Percentiles rank a stretch among this genome's conserved stretches.
Conservation (phyloP, 176 grass and related monocot genomes). For the Cenchrus purpureus region DNA sequence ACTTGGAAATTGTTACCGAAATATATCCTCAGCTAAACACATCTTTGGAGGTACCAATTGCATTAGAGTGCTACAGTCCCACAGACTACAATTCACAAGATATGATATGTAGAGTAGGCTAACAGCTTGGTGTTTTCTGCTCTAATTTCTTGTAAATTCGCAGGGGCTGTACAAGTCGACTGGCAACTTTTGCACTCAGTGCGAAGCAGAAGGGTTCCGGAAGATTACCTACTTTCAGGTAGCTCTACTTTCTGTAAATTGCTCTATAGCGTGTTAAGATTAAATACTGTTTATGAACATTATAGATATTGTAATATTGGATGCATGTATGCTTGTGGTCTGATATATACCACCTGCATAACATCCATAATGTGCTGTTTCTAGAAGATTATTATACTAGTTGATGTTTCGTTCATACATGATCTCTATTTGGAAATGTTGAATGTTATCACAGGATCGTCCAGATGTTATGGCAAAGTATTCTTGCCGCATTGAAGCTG, state of each 20-base stretch:
- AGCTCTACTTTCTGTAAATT: conserved; percentile 22
- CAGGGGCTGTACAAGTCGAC: conserved; percentile 94
- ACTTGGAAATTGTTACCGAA: conserved; percentile 90
- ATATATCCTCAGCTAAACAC: conserved; percentile 95
- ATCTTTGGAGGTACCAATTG: conserved; percentile 92
- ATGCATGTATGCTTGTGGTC: conserved; percentile 3
- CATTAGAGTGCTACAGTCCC: not conserved
- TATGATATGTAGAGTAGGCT: not conserved
- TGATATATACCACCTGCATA: conserved; percentile 7
- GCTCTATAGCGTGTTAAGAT: not conserved
- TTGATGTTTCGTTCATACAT: conserved; percentile 8
- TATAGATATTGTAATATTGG: not conserved
- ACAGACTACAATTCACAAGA: not conserved
- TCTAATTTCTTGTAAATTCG: conserved; percentile 39
- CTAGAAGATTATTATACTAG: not conserved
- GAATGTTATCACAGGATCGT: conserved; percentile 69
- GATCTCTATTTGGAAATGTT: conserved; percentile 41
- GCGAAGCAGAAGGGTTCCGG: conserved; percentile 97
- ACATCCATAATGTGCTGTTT: conserved; percentile 8
- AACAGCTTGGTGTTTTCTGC: conserved; percentile 12
- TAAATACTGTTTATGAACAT: conserved; percentile 20
- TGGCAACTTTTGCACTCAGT: conserved; percentile 96
- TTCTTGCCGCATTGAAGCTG: conserved; percentile 92
- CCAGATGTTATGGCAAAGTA: conserved; percentile 97
- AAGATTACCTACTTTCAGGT: conserved; percentile 99